These are phyloP conservation scores for Backusella circina DNA, from an alignment of 192 early-diverging fungal genomes.

Conservation along the genomic window DNA sequence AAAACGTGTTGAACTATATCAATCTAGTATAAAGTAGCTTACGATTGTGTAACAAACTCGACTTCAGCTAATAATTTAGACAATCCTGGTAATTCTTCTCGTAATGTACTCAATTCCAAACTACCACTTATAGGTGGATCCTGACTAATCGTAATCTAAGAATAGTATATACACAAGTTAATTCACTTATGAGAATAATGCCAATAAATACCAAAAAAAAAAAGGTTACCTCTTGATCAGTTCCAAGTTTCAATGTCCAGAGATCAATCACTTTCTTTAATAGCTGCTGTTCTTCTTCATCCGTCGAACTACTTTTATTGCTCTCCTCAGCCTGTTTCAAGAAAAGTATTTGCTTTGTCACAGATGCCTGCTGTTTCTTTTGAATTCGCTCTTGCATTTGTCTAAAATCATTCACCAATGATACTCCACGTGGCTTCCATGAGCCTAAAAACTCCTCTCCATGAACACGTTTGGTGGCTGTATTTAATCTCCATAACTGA, in stretches of 20 bases:
- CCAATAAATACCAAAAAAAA: background rate
- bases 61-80: constrained; percentile 43
- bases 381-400: constrained; percentile 27
- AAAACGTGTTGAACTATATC: background rate
- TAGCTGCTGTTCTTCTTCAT: constrained; percentile 9
- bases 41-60: constrained; percentile 38
- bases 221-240: constrained; percentile 32
- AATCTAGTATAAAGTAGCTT: constrained; percentile 8
- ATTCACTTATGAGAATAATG: background rate
- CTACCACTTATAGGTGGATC: constrained; percentile 36
- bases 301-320: background rate
- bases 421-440: constrained; percentile 72
- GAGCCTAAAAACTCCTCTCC: constrained; percentile 63
- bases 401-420: constrained; percentile 54
- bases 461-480: constrained; percentile 66
- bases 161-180: background rate
- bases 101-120: constrained; percentile 8
- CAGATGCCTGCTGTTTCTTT: constrained; percentile 37
- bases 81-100: background rate
- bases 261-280: constrained; percentile 15
- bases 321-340: constrained; percentile 7
- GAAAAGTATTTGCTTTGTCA: constrained; percentile 37
- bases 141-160: constrained; percentile 42
- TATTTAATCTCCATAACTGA: constrained; percentile 69
- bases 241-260: constrained; percentile 34